phyloP scores from a whole-genome alignment of 2,329 filamentous ascomycete genomes.

The Hirsutella minnesotensis region DNA sequence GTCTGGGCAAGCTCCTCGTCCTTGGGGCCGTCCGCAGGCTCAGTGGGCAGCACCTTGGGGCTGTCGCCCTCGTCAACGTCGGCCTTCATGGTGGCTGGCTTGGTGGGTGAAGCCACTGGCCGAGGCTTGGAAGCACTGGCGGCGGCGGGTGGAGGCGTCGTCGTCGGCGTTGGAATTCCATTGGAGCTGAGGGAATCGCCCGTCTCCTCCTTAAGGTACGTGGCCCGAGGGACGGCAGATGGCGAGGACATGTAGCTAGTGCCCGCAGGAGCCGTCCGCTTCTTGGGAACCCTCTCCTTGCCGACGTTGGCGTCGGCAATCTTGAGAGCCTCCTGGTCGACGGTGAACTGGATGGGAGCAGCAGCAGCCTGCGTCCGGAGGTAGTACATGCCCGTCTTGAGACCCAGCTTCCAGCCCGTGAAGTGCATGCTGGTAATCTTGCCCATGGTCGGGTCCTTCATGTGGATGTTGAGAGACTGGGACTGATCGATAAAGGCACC shows the following conservation, averaged over 20 bases:
- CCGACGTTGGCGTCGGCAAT: slow-evolving; percentile 71
- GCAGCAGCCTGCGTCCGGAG: slow-evolving; percentile 94
- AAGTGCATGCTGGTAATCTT: slow-evolving; percentile 99
- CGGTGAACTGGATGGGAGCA: slow-evolving; percentile 96
- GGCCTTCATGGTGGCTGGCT: slow-evolving; percentile 60
- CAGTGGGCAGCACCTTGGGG: slow-evolving; percentile 64
- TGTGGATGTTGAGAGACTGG: slow-evolving; percentile 97
- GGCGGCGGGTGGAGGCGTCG: slow-evolving; percentile 46
- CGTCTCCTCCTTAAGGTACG: slow-evolving; percentile 47
- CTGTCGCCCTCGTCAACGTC: slow-evolving; percentile 67
- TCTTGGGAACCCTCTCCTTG: slow-evolving; percentile 53
- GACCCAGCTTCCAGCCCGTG: slow-evolving; percentile 93
- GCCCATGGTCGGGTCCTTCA: slow-evolving; percentile 98
- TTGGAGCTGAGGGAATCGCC: slow-evolving; percentile 31
- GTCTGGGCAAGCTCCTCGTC: slow-evolving; percentile 54
- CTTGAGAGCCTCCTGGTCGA: slow-evolving; percentile 91
- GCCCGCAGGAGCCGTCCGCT: slow-evolving; percentile 50
- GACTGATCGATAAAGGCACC: slow-evolving; percentile 99
- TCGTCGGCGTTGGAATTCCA: slow-evolving; percentile 57
- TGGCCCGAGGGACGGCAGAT: slow-evolving; percentile 54
- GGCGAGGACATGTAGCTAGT: slow-evolving; percentile 43
- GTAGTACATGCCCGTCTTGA: slow-evolving; percentile 99
- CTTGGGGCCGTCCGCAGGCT: slow-evolving; percentile 51
- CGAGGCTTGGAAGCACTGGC: slow-evolving; percentile 26
- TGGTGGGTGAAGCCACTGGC: slow-evolving; percentile 44